These are phyloP conservation scores for Phytophthora cactorum DNA, from an alignment of 352 stramenopile species.

Conservation along the genomic window DNA sequence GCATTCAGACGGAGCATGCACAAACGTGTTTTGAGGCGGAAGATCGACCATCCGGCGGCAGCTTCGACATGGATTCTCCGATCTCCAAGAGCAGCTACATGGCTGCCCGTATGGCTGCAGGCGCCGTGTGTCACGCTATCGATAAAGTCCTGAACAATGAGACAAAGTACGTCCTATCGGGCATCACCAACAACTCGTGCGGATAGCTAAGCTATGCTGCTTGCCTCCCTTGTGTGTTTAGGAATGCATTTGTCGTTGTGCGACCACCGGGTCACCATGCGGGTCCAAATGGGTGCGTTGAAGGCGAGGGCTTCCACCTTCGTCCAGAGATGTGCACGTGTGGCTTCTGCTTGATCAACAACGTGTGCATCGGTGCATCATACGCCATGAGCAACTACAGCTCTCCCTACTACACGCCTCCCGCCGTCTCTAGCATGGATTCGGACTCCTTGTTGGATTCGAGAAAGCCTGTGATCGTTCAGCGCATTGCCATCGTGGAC, in stretches of 20 bases:
- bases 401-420: slow-evolving; percentile 44
- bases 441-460: slow-evolving; percentile 10
- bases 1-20: slow-evolving; percentile 46
- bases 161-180: slow-evolving; percentile 45
- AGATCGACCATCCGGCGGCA: slow-evolving; percentile 53
- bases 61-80: slow-evolving; percentile 69
- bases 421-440: neutral
- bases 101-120: slow-evolving; percentile 57
- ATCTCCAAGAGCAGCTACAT: slow-evolving; percentile 70
- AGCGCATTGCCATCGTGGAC: slow-evolving; percentile 67
- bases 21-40: slow-evolving; percentile 52
- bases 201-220: neutral
- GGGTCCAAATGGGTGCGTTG: slow-evolving; percentile 65
- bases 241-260: slow-evolving; percentile 69
- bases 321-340: slow-evolving; percentile 67
- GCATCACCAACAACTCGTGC: neutral
- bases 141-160: slow-evolving; percentile 67
- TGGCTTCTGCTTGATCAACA: slow-evolving; percentile 74
- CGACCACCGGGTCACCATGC: slow-evolving; percentile 67
- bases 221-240: slow-evolving; percentile 10
- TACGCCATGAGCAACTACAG: slow-evolving; percentile 63
- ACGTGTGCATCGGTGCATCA: slow-evolving; percentile 67
- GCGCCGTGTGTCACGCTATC: slow-evolving; percentile 66
- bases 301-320: slow-evolving; percentile 56
- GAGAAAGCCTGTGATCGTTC: slow-evolving; percentile 28